Percentiles rank a stretch among this genome's conserved stretches.
These are phyloP conservation scores for Yamadazyma aaseri DNA, from an alignment of 1,139 yeast species.

Conservation along the genomic window DNA sequence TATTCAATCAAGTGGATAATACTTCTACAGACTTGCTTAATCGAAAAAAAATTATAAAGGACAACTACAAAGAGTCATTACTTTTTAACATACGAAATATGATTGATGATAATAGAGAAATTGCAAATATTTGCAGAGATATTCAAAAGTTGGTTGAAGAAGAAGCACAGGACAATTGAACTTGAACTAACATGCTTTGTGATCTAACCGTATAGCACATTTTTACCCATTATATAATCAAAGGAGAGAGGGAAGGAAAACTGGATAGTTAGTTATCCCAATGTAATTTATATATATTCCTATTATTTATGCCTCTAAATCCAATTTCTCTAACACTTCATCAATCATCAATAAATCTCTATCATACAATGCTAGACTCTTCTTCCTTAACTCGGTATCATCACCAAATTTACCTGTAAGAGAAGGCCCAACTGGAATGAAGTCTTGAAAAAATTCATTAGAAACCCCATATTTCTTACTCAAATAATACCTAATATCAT, in stretches of 20 bases:
- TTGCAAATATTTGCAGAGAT: slow-evolving; percentile 1
- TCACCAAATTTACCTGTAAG: slow-evolving; percentile 18
- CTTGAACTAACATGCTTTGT: too few relatives aligned
- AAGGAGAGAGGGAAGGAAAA: too few relatives aligned
- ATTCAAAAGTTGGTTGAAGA: too few relatives aligned
- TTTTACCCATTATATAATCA: too few relatives aligned
- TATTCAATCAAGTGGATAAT: slow-evolving; percentile 36
- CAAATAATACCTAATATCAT: slow-evolving; percentile 70
- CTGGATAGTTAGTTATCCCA: too few relatives aligned
- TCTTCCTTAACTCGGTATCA: slow-evolving; percentile 32
- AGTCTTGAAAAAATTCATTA: slow-evolving; percentile 28
- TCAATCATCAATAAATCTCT: slow-evolving; percentile 44
- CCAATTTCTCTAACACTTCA: slow-evolving; percentile 36
- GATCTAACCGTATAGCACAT: too few relatives aligned
- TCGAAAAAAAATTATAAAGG: slow-evolving; percentile 50
- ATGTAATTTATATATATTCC: not conserved
- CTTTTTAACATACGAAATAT: slow-evolving; percentile 6
- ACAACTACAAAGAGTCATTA: slow-evolving; percentile 8
- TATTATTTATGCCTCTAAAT: slow-evolving; percentile 39
- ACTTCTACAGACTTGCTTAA: slow-evolving; percentile 59
- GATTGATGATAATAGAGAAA: slow-evolving; percentile 8
- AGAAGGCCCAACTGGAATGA: slow-evolving; percentile 24
- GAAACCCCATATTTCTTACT: slow-evolving; percentile 44
- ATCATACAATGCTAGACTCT: slow-evolving; percentile 25
- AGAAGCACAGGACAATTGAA: too few relatives aligned